phyloP scores from a whole-genome alignment of 1,284 basidiomycete genomes.

The Ustilago nuda region DNA sequence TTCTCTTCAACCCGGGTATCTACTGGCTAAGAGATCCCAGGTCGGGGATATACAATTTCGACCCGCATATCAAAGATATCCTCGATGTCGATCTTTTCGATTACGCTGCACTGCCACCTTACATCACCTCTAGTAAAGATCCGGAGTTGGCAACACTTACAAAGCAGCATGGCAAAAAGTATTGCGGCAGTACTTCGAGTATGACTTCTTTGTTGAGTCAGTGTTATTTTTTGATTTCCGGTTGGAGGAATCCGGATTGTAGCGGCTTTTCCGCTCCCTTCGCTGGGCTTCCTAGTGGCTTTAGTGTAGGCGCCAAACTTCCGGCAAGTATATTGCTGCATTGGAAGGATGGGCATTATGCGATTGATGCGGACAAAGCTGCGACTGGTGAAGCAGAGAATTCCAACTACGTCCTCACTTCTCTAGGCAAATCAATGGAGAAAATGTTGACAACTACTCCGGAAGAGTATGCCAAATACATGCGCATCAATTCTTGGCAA shows the following conservation, averaged over 20 bases:
- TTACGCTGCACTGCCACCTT: constrained; percentile 82
- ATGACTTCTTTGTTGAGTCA: constrained; percentile 85
- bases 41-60: constrained; percentile 87
- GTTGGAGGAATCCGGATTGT: constrained; percentile 65
- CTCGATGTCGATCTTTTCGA: constrained; percentile 88
- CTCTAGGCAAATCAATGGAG: constrained; percentile 86
- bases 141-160: constrained; percentile 78
- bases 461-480: constrained; percentile 77
- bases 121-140: constrained; percentile 85
- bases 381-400: constrained; percentile 57
- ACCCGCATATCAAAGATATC: constrained; percentile 77
- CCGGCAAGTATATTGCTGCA: constrained; percentile 80
- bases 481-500: constrained; percentile 71
- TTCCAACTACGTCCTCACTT: constrained; percentile 63
- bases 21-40: constrained; percentile 89
- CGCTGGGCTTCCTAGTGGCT: constrained; percentile 75
- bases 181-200: constrained; percentile 92
- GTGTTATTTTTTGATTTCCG: constrained; percentile 78
- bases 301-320: constrained; percentile 83
- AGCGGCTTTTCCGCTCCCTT: constrained; percentile 72
- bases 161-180: constrained; percentile 75
- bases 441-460: constrained; percentile 82
- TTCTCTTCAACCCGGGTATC: constrained; percentile 77
- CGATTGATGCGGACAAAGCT: constrained; percentile 80
- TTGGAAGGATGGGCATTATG: constrained; percentile 73